Conservation (phyloP, 371 early-diverging fungal species). For the Homolaphlyctis polyrhiza region DNA sequence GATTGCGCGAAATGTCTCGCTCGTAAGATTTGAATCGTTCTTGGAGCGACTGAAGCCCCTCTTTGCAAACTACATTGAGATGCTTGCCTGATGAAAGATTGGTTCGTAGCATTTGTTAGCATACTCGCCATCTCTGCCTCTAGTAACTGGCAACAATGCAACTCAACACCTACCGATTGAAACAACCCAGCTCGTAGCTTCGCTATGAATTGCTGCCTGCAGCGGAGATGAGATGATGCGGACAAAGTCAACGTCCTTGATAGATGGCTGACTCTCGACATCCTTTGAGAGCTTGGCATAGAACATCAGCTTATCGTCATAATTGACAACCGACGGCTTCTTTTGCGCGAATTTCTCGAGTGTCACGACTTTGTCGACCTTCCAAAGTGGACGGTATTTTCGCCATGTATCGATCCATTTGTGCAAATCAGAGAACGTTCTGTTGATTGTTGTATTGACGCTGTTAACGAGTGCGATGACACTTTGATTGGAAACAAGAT, state of each 20-base stretch:
- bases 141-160: slow-evolving; percentile 2
- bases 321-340: slow-evolving; percentile 45
- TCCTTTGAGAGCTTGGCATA: slow-evolving; percentile 51
- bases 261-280: slow-evolving; percentile 38
- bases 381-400: slow-evolving; percentile 59
- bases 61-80: slow-evolving; percentile 37
- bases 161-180: slow-evolving; percentile 37
- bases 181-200: slow-evolving; percentile 48
- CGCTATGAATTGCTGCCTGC: slow-evolving; percentile 44
- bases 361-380: slow-evolving; percentile 55
- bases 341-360: slow-evolving; percentile 59
- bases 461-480: slow-evolving; percentile 34
- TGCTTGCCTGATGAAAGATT: slow-evolving; percentile 34
- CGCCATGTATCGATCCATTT: slow-evolving; percentile 53
- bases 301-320: slow-evolving; percentile 52
- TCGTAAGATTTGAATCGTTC: slow-evolving; percentile 33
- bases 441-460: slow-evolving; percentile 38
- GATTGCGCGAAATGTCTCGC: slow-evolving; percentile 37
- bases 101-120: no score
- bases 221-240: slow-evolving; percentile 40
- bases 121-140: background rate
- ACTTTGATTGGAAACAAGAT: slow-evolving; percentile 34
- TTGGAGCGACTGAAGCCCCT: slow-evolving; percentile 28
- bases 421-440: slow-evolving; percentile 39
- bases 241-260: slow-evolving; percentile 49